A percentile compares a stretch with the other conserved stretches of the same genome.
phyloP scores from a whole-genome alignment of 768 basidiomycete species.

The Boletus vinaceobasis region DNA sequence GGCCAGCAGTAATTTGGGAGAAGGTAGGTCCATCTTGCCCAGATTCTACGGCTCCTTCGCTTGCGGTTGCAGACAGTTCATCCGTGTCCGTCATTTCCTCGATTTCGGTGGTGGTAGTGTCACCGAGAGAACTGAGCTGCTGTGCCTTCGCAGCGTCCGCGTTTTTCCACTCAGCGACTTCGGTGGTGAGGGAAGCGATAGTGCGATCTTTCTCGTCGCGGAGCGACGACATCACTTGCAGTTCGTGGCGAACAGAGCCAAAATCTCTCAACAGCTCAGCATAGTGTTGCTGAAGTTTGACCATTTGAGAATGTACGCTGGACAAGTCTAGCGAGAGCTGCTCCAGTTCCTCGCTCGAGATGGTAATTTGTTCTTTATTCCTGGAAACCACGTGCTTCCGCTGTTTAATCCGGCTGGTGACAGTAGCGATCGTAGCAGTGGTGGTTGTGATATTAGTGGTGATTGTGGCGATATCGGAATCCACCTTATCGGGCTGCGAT shows the following conservation, averaged over 20 bases:
- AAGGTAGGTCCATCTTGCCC: background rate
- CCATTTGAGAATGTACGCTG: background rate
- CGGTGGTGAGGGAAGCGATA: background rate
- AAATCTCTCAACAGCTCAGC: background rate
- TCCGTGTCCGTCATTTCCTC: too few species aligned
- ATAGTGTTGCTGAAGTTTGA: background rate
- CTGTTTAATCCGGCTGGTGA: background rate
- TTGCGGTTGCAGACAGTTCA: background rate
- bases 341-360: constrained; percentile 4
- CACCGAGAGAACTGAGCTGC: too few species aligned
- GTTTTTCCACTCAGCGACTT: background rate
- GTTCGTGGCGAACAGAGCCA: background rate
- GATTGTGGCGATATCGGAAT: background rate
- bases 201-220: background rate
- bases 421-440: background rate
- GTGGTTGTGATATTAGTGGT: background rate
- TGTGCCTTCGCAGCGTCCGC: background rate
- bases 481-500: background rate
- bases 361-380: background rate
- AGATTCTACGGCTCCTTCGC: background rate
- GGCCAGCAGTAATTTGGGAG: background rate
- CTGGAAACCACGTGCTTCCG: background rate
- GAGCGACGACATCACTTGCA: background rate
- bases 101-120: too few species aligned
- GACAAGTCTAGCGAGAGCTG: background rate